Evolutionary conservation across 208 protist genomes (phyloP).

Genomic region (Trypanosoma scelopori): DNA sequence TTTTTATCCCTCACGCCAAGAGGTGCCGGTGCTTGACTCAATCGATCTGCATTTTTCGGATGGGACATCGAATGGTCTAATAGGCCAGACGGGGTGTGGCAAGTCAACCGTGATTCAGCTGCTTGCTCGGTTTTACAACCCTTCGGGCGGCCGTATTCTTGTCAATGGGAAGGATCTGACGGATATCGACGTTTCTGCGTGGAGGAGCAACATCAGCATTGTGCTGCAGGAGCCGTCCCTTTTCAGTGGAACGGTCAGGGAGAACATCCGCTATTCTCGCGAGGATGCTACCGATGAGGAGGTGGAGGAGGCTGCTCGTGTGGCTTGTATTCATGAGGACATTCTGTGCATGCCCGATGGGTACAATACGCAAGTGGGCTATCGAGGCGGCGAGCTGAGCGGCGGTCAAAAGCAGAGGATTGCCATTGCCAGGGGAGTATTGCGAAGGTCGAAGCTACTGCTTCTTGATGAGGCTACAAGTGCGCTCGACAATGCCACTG

Average conservation of each 20-base stretch:
- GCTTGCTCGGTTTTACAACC: conserved; percentile 72
- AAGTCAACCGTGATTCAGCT: conserved; percentile 71
- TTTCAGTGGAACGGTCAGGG: conserved; percentile 35
- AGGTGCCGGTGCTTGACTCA: conserved; percentile 19
- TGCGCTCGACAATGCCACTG: conserved; percentile 49
- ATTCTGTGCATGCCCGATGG: conserved; percentile 42
- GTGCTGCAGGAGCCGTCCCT: conserved; percentile 37
- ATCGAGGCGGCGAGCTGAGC: conserved; percentile 63
- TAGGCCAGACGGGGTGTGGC: conserved; percentile 68
- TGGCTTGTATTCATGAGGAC: conserved; percentile 34
- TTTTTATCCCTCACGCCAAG: conserved; percentile 33
- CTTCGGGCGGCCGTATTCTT: conserved; percentile 32
- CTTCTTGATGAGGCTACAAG: conserved; percentile 65
- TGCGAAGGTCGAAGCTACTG: conserved; percentile 60
- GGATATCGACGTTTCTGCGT: conserved; percentile 34
- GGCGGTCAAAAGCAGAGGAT: conserved; percentile 83
- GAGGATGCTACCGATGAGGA: conserved; percentile 35
- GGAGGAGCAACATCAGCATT: conserved; percentile 39
- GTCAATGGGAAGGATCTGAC: conserved; percentile 56
- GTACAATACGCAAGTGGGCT: conserved; percentile 83
- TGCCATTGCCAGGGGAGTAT: conserved; percentile 64
- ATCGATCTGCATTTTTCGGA: conserved; percentile 22
- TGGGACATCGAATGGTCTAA: conserved; percentile 34
- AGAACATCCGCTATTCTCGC: conserved; percentile 39
- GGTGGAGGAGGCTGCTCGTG: conserved; percentile 25